Evolutionary conservation across 352 stramenopile species (phyloP).

Genomic region (Pythium plurisporium): DNA sequence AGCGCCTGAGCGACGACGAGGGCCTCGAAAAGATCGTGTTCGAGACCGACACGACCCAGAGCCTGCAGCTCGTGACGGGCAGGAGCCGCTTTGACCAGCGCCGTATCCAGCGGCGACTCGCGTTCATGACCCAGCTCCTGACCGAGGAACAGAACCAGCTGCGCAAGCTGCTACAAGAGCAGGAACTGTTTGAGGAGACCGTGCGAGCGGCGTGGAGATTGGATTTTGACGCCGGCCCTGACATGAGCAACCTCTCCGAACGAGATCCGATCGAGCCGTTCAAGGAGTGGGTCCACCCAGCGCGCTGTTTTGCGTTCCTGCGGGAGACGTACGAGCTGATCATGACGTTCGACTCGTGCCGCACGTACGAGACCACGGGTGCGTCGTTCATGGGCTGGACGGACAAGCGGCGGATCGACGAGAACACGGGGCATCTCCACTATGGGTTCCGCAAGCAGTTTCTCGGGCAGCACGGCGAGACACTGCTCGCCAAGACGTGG

Average conservation of each 20-base stretch:
- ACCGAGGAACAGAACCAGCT: constrained; percentile 35
- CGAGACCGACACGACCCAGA: not conserved
- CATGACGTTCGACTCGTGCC: constrained; percentile 16
- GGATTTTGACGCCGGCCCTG: constrained; percentile 12
- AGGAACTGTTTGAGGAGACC: constrained; percentile 21
- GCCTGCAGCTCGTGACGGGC: constrained; percentile 4
- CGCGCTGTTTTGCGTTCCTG: constrained; percentile 39
- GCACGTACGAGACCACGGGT: constrained; percentile 10
- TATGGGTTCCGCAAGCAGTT: constrained; percentile 25
- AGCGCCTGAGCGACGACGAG: constrained; percentile 25
- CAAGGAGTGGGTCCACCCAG: constrained; percentile 21
- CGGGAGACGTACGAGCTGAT: constrained; percentile 58
- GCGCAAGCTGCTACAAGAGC: constrained; percentile 14
- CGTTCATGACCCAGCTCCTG: constrained; percentile 32
- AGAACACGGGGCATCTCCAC: constrained; percentile 13
- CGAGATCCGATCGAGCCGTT: constrained; percentile 14
- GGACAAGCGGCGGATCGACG: constrained; percentile 26
- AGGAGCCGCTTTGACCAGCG: constrained; percentile 11
- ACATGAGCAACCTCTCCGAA: constrained; percentile 23
- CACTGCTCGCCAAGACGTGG: constrained; percentile 20
- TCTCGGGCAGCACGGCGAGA: constrained; percentile 16
- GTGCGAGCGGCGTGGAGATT: constrained; percentile 20
- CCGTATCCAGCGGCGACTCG: constrained; percentile 30
- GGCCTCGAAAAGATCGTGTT: constrained; percentile 15
- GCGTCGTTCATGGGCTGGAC: constrained; percentile 46